Evolutionary conservation across 1,139 yeast species (phyloP).

Genomic region (Pichia sorboxylosa): DNA sequence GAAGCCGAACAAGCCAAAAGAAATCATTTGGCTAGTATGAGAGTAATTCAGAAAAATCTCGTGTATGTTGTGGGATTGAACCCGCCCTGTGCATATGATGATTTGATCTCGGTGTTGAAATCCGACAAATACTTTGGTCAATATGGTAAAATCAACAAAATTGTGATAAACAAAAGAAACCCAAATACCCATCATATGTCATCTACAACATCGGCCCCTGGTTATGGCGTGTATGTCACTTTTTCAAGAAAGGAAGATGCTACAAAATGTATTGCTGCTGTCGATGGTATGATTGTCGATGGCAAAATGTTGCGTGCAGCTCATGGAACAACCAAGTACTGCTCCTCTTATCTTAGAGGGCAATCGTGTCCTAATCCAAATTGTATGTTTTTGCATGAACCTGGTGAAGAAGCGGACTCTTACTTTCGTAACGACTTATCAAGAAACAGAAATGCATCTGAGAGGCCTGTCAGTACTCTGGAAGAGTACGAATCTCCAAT

Average conservation of each 20-base stretch:
- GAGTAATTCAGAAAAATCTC: conserved; percentile 93
- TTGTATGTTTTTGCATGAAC: conserved; percentile 98
- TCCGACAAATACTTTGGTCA: conserved; percentile 96
- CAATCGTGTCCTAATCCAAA: conserved; percentile 97
- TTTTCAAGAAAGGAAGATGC: conserved; percentile 92
- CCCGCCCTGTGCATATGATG: conserved; percentile 85
- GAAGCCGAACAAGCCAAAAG: conserved; percentile 83
- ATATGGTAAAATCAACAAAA: conserved; percentile 89
- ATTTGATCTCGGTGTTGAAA: conserved; percentile 70
- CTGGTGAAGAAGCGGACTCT: conserved; percentile 98
- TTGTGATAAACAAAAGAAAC: conserved; percentile 77
- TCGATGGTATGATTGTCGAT: conserved; percentile 90
- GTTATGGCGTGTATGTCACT: conserved; percentile 92
- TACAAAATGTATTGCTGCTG: conserved; percentile 79
- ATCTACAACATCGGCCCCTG: conserved; percentile 37
- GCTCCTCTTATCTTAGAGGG: conserved; percentile 88
- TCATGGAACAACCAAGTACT: conserved; percentile 96
- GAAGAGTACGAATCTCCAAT: conserved; percentile 8
- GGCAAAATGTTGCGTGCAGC: conserved; percentile 86
- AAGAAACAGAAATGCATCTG: conserved; percentile 39
- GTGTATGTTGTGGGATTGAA: conserved; percentile 94
- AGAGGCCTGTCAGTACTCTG: conserved; percentile 23
- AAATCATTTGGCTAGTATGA: conserved; percentile 90
- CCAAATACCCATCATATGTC: conserved; percentile 31
- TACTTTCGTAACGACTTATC: conserved; percentile 88